These are phyloP conservation scores for Gossypium mustelinum DNA, from an alignment of 345 rosid genomes.

Conservation along the genomic window DNA sequence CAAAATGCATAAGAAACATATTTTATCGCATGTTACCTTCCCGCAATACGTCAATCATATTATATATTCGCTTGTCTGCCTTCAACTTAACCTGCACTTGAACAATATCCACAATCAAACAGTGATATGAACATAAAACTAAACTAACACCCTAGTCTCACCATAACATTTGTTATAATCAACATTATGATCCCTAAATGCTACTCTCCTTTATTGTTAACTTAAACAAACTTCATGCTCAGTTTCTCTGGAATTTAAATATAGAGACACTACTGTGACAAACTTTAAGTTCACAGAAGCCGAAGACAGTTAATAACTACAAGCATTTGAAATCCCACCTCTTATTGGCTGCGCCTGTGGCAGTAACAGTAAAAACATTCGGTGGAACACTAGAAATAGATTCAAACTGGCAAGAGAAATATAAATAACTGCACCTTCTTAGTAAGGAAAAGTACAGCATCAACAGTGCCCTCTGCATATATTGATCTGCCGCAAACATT, in stretches of 20 bases:
- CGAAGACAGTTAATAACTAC: not conserved
- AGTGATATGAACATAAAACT: not conserved
- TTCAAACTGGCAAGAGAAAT: not conserved
- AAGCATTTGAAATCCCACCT: too few relatives aligned
- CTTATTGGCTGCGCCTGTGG: not conserved
- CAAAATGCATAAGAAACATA: not conserved
- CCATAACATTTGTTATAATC: not conserved
- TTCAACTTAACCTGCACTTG: conserved; percentile 49
- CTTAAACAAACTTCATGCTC: not conserved
- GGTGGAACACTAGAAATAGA: not conserved
- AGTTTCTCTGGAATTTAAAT: not conserved
- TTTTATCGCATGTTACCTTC: conserved; percentile 55
- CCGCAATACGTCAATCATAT: conserved; percentile 81
- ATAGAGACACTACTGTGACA: not conserved
- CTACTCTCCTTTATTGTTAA: not conserved
- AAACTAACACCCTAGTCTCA: too few relatives aligned
- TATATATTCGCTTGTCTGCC: conserved; percentile 70
- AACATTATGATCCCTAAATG: not conserved
- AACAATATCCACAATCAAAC: not conserved
- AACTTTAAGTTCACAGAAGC: not conserved
- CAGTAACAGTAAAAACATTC: not conserved
- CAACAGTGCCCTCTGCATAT: conserved; percentile 93
- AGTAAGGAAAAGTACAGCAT: conserved; percentile 81
- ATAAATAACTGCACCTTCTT: conserved; percentile 54
- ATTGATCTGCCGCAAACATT: conserved; percentile 96